phyloP scores from a whole-genome alignment of 2,329 filamentous ascomycete genomes.

The Dactylellina parvicollis region DNA sequence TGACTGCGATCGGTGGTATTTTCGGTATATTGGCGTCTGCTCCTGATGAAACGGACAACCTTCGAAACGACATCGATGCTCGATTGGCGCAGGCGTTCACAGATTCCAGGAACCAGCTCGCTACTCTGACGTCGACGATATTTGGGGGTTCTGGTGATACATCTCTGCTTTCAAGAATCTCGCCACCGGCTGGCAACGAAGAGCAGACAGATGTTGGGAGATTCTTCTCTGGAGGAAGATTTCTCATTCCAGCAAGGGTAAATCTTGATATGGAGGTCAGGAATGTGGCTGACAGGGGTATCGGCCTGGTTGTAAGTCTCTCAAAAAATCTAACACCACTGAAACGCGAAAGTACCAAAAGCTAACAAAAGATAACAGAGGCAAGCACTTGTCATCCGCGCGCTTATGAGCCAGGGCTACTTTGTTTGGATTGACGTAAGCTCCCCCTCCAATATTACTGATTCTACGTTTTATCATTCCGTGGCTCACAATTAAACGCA shows the following conservation, averaged over 20 bases:
- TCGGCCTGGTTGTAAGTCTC: conserved; percentile 6
- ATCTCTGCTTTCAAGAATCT: conserved; percentile 5
- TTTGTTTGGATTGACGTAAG: conserved; percentile 41
- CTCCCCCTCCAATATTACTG: not conserved
- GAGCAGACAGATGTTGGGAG: conserved; percentile 16
- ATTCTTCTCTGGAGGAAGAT: conserved; percentile 28
- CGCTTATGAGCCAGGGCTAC: conserved; percentile 18
- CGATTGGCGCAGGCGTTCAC: conserved; percentile 27
- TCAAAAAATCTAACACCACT: not conserved
- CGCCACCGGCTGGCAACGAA: not conserved
- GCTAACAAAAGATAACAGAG: conserved; percentile 26
- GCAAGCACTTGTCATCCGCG: conserved; percentile 31
- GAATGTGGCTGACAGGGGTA: not conserved
- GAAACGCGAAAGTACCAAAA: not conserved
- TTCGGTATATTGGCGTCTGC: conserved; percentile 21
- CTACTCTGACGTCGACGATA: not conserved
- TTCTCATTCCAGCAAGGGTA: conserved; percentile 7
- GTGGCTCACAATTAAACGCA: not conserved
- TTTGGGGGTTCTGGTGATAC: conserved; percentile 10
- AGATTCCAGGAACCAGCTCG: conserved; percentile 11
- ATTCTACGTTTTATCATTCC: too few species aligned
- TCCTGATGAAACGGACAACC: conserved; percentile 10
- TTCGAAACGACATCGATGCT: conserved; percentile 27
- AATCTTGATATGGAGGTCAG: conserved; percentile 4
- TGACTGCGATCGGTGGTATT: conserved; percentile 7